Conservation (phyloP, 2,329 filamentous ascomycete genomes). For the Salinomyces thailandicus region DNA sequence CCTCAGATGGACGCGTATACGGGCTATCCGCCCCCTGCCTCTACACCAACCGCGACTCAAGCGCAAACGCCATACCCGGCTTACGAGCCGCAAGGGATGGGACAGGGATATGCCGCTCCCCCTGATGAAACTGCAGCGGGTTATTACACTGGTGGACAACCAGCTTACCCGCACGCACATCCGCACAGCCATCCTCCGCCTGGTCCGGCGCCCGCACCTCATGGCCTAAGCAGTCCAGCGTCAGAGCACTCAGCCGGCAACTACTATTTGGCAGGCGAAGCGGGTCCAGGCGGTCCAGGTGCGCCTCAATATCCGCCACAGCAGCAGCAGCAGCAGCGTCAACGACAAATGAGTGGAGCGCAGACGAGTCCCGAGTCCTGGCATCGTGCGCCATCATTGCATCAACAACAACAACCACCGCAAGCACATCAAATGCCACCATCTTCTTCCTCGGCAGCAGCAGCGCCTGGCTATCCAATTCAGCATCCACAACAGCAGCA, state of each 20-base stretch:
- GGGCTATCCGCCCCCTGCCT: constrained; percentile 12
- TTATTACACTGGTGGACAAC: constrained; percentile 22
- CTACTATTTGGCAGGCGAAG: too few species aligned
- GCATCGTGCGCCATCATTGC: background rate
- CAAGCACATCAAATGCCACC: background rate
- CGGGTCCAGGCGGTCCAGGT: background rate
- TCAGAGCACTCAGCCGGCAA: too few species aligned
- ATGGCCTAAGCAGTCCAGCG: too few species aligned
- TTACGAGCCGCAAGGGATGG: constrained; percentile 20
- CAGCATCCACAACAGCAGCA: constrained; percentile 24
- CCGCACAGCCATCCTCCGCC: constrained; percentile 19
- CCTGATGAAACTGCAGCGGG: constrained; percentile 21
- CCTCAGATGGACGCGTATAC: constrained; percentile 38
- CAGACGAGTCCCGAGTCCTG: background rate
- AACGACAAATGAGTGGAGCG: background rate
- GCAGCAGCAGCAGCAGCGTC: background rate
- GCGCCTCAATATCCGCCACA: background rate
- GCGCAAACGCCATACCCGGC: constrained; percentile 27
- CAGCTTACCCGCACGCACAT: constrained; percentile 21
- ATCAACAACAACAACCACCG: background rate
- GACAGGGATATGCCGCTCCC: constrained; percentile 15
- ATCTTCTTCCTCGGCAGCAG: background rate
- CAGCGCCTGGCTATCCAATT: background rate
- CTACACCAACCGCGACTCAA: constrained; percentile 21
- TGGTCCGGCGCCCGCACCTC: constrained; percentile 1